Percentiles rank a stretch among this genome's conserved stretches.
phyloP scores from a whole-genome alignment of 192 early-diverging fungal species.

The Podila horticola region DNA sequence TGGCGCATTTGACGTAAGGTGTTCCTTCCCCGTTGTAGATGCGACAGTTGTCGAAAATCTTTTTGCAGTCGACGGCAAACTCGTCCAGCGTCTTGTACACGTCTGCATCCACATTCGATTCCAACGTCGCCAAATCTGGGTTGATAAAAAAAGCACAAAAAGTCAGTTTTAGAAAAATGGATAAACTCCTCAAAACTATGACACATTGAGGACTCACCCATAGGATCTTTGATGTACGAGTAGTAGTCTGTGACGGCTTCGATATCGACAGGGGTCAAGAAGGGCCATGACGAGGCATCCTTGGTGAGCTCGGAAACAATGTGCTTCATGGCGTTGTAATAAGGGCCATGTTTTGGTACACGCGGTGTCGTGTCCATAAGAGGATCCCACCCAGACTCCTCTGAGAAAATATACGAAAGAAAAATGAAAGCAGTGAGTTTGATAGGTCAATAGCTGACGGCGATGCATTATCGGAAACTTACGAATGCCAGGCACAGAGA shows the following conservation, averaged over 20 bases:
- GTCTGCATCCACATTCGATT: slow-evolving; percentile 85
- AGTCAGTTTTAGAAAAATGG: not conserved
- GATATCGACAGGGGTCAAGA: slow-evolving; percentile 88
- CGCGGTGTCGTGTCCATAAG: slow-evolving; percentile 78
- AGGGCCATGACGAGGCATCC: slow-evolving; percentile 91
- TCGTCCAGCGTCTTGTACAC: slow-evolving; percentile 83
- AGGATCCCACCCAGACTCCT: slow-evolving; percentile 93
- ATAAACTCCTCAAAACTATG: not conserved
- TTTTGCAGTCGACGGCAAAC: slow-evolving; percentile 86
- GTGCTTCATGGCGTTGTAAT: slow-evolving; percentile 75
- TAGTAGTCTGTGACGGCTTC: slow-evolving; percentile 96
- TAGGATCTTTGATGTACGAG: slow-evolving; percentile 94
- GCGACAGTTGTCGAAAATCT: slow-evolving; percentile 95
- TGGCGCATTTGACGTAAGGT: slow-evolving; percentile 84
- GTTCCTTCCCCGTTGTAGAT: slow-evolving; percentile 92
- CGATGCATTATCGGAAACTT: slow-evolving; percentile 12
- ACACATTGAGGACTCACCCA: slow-evolving; percentile 68
- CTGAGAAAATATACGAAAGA: slow-evolving; percentile 28
- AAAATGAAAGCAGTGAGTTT: not conserved
- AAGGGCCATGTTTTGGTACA: slow-evolving; percentile 57
- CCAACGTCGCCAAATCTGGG: slow-evolving; percentile 85
- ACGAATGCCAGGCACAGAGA: slow-evolving; percentile 88
- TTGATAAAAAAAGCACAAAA: slow-evolving; percentile 1
- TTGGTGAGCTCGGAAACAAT: slow-evolving; percentile 82
- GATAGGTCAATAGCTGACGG: not conserved